Evolutionary conservation across 2,329 filamentous ascomycete genomes (phyloP), one percentile per base, ranked within the genome.

Genomic region (Diaporthe velutina): DNA sequence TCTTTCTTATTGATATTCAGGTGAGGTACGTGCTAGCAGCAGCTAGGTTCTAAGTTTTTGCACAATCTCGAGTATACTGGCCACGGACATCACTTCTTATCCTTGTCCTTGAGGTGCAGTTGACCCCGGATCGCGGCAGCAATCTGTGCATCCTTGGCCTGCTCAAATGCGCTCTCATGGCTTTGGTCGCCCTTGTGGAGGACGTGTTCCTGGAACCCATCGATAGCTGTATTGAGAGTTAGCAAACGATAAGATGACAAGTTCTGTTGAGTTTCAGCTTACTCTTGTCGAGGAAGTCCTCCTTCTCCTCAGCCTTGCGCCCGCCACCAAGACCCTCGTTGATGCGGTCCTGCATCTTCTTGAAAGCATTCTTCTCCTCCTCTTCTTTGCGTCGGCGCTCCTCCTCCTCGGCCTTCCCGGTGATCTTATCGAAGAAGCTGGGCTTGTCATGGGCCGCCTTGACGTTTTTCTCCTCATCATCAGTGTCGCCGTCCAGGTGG

Each of bases 261-360:
- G 33, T 25, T 19, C 7, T 13, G 30, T 10, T 22, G 30, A n/a
- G n/a, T n/a, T n/a, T n/a, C 25, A 54, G 22, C 76, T 40, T 77
- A 95, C 94, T 92, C 86, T 97, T 97, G 85, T 97, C 94, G 64
- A 97, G 89, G 25, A 83, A 85, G 80, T 96, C 94, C 83, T 97
- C 94, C 78, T 95, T 93, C 89, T 95, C 92, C 89, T 96, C 94
- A 80, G 92, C 91, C 84, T 94, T 87, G 48, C 84, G 84, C 45
- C 94, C 94, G 72, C 95, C 94, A 45, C 94, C 94, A 30, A 93
- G 93, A 77, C 91, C 87, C 74, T 84, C 81, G 85, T 96, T 94
- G 75, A 96, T 70, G 85, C 94, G 95, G 84, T 93, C 89, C 81
- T 67, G 58, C 33, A 76, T 54, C 60, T 70, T 76, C 8, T 74